Base-by-base conservation (phyloP, 1,139 yeast genomes). In the Hanseniaspora gamundiae region DNA sequence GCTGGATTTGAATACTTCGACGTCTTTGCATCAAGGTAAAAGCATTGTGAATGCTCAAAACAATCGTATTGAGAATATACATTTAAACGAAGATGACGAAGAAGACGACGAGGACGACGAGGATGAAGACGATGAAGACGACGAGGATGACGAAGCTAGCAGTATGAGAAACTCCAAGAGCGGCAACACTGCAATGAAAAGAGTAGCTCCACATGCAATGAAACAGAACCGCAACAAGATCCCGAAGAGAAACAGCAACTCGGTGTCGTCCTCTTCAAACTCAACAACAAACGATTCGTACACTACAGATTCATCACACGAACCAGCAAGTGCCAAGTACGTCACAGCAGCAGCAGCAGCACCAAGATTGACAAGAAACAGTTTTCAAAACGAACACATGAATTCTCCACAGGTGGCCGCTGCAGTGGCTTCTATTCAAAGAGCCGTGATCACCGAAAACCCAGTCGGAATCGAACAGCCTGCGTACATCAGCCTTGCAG, bases 321-420 rank as follows among this genome's bases (percentile, higher is more conserved):
- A 33, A 17, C 6, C n/a, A 8, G 36, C 36, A 7, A 14, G 17
- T 17, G 17, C 6, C 17, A 44, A 51, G 13, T 59, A 60, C 42
- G 41, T 80, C 45, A 80, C 87, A n/a, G 85, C 85, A 30, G 88
- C 88, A 17, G 86, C 87, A 14, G 86, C 85, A 28, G 85, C 88
- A 38, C 91, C 88, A 47, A 68, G 88, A 54, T 75, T 81, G n/a
- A 80, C 85, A 17, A 72, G 28, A 21, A 14, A n/a, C 29, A 75
- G 50, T 67, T 74, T 30, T 73, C 79, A 6, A 65, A 29, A 35
- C 46, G 20, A 44, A 42, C 28, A 40, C 52, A 11, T 45, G 42
- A 36, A 51, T 51, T 67, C 74, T 44, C 78, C 81, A 11, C 69
- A 70, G 51, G 82, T 82, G 7, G 80, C 80, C 22, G 82, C 81